Base-by-base conservation (phyloP, 768 basidiomycete genomes). In the Strobilomyces confusus region DNA sequence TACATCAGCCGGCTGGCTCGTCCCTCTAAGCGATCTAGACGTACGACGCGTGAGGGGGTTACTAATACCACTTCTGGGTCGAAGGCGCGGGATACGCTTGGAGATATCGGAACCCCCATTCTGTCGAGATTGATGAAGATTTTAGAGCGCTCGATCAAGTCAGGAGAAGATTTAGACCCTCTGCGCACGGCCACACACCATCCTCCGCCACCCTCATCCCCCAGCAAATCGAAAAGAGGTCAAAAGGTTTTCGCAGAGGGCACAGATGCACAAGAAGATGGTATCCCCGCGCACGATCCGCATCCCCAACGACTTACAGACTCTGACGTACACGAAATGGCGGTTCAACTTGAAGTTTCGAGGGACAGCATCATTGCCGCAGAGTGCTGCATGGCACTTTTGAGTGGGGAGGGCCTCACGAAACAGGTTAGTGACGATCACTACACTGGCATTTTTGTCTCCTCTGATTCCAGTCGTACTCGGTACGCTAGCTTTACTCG, bases 401-500 rank as follows among this genome's bases (percentile, higher is more conserved):
- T 98, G 26, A 81, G 82, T 2, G 85, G 86, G 30, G 90, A 92
- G 57, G 77, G 87, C 22, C 73, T 95, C 51, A 81, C 90, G 2
- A 95, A 95, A 68, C 90, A 94, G 80, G 94, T 92, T 44, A 34
- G 80, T 57, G 22, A 43, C 23, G n/a, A n/a, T n/a, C n/a, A n/a
- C 49, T 51, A 11, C 20, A 30, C 25, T 17, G 17, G 13, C 44
- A n/a, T 44, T 29, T 36, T 52, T 22, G 25, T 29, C 49, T 29
- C 29, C 9, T 29, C 29, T 9, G 25, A 52, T 32, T 20, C 44
- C 26, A 58, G 54, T 37, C 46, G 1, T 34, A 19, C 36, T 34
- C n/a, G n/a, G n/a, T n/a, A n/a, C n/a, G n/a, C 8, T 63, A 95
- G 89, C 73, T 98, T 9, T 95, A 95, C 68, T 97, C 95, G 0